Base-by-base conservation (phyloP, 1,284 basidiomycete genomes). In the Irpex rosettiformis region DNA sequence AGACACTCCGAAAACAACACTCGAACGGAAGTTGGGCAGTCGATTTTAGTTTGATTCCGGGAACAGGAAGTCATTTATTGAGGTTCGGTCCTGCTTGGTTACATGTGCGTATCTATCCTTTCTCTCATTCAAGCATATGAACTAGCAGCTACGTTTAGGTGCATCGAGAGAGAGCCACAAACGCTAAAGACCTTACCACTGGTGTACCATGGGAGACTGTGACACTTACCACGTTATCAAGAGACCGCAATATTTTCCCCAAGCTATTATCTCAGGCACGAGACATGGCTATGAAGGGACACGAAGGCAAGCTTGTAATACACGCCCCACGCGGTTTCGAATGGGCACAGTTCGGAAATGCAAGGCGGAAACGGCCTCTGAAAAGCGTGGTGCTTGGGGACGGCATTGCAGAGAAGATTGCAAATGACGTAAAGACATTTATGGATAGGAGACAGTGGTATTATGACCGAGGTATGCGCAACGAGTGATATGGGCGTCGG, bases 191-290 rank as follows among this genome's bases (percentile, higher is more conserved):
- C 69, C 79, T 96, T 28, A 90, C 91, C 75, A 91, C 93, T 1
- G 96, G 96, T 2, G 85, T 87, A 4, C 97, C 97, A 54, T 99
- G 96, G 95, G 97, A 99, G 74, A 99, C 96, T 0, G 86, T 99
- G 45, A 97, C 91, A 28, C 79, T 99, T 42, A 99, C 96, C 2
- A 92, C 97, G 0, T 83, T 99, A 40, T 94, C 93, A 7, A 80
- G 89, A 28, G 94, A 96, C 69, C 86, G 94, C 22, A 71, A 73
- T 6, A 77, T 99, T 18, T 97, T 99, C 68, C 84, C 93, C 0
- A 69, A 80, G 47, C 79, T 99, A 10, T 83, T 99, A 3, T 75
- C 83, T 3, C 96, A 99, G 71, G 96, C 97, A 22, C 82, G 94
- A 48, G 88, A 93, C 67, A 78, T 97, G 37, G 96, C 96, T 0